These are phyloP conservation scores for Termitomyces sp. DNA, from an alignment of 768 basidiomycete species.

Conservation along the genomic window DNA sequence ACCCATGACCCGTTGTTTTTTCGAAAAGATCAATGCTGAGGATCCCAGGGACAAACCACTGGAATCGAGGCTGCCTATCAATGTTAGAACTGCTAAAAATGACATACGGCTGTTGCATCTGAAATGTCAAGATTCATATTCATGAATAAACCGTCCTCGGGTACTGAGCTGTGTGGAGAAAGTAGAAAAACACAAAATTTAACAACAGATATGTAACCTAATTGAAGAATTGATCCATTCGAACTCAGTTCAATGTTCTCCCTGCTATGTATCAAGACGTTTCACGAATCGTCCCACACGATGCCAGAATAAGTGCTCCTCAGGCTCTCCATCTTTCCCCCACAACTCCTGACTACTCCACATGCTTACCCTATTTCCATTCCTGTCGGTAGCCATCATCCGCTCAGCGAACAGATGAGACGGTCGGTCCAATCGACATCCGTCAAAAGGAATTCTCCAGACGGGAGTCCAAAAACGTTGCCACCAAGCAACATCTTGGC, in stretches of 20 bases:
- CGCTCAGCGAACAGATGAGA: slow-evolving; percentile 46
- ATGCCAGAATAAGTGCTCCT: slow-evolving; percentile 63
- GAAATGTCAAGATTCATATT: too few species aligned
- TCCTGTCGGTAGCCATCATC: slow-evolving; percentile 23
- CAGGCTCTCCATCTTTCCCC: slow-evolving; percentile 48
- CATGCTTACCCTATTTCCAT: slow-evolving; percentile 26
- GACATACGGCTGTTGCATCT: too few species aligned
- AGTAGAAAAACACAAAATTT: not conserved
- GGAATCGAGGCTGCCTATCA: too few species aligned
- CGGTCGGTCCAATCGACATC: slow-evolving; percentile 61
- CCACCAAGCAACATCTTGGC: slow-evolving; percentile 62
- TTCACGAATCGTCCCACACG: slow-evolving; percentile 56
- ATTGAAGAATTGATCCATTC: not conserved
- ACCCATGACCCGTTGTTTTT: too few species aligned
- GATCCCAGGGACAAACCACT: too few species aligned
- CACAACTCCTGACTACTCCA: slow-evolving; percentile 50
- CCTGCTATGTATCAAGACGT: slow-evolving; percentile 11
- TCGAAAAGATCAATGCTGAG: too few species aligned
- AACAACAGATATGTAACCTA: not conserved
- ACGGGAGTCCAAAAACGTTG: slow-evolving; percentile 71
- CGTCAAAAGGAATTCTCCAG: slow-evolving; percentile 59
- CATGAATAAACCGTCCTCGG: too few species aligned
- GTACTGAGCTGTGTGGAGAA: not conserved
- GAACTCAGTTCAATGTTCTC: not conserved
- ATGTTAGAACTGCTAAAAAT: too few species aligned